Base-by-base conservation (phyloP, 2,329 filamentous ascomycete genomes). In the Arthrinium puccinioides region DNA sequence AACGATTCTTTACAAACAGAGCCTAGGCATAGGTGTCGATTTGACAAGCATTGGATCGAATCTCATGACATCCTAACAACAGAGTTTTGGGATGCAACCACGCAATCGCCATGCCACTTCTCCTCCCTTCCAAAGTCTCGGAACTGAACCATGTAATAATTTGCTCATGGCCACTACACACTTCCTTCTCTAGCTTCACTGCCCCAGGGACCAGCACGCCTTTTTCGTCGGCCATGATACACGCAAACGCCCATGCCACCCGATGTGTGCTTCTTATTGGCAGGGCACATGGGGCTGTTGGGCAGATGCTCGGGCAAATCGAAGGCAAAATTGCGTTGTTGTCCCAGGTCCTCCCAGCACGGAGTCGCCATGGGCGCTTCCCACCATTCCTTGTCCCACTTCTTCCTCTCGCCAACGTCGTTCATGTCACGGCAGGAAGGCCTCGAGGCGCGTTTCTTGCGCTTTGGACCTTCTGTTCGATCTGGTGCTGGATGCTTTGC, bases 301-400 rank as follows among this genome's bases (percentile, higher is more conserved):
- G 69, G 67, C 7, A 71, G 53, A 43, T 75, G 71, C 43, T 74
- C 67, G 2, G 69, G 67, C 9, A 74, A 43, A 32, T 72, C 61
- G 40, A 75, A 72, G 32, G 66, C 55, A 39, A 75, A 74, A 5
- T 42, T 36, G 5, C 20, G 27, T 19, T 18, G 14, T 14, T 8
- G 44, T 42, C 37, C 41, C 45, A 26, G 54, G 53, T 29, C 58
- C 18, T 46, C 44, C 42, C 51, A 53, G 18, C 46, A 38, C 7
- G 42, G 40, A 11, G 50, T 37, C 11, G 44, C 42, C 20, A 40
- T 40, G 5, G 53, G 45, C 8, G 51, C 48, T 30, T 57, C 55
- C 54, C 53, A 57, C 57, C 57, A 57, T 40, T 60, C 51, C 40
- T 50, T 51, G 9, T 23, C 14, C 4, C 23, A 13, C 6, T 21